These are phyloP conservation scores for Lathyrus oleraceus DNA, from an alignment of 306 rosid species.

Conservation along the genomic window DNA sequence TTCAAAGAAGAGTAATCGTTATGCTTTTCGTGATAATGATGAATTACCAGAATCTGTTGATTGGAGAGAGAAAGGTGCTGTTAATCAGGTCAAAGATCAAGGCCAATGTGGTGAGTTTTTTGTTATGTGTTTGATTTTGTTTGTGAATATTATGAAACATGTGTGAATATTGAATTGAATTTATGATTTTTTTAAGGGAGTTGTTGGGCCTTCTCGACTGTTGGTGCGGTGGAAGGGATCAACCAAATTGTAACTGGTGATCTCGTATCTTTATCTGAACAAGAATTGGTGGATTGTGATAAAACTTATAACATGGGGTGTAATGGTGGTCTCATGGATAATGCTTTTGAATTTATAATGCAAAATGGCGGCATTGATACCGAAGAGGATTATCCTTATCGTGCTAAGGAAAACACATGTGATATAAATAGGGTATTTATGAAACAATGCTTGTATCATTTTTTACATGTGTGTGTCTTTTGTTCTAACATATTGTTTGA, in stretches of 20 bases:
- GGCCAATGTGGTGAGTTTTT: constrained; percentile 83
- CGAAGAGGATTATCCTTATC: constrained; percentile 76
- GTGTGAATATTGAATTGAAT: neutral
- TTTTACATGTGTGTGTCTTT: neutral
- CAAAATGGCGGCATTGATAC: constrained; percentile 89
- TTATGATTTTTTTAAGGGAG: constrained; percentile 64
- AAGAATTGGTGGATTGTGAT: constrained; percentile 91
- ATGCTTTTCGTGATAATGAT: constrained; percentile 49
- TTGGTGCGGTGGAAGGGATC: constrained; percentile 85
- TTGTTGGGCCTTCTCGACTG: constrained; percentile 92
- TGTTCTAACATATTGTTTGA: neutral
- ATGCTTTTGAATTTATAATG: constrained; percentile 69
- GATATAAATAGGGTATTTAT: constrained; percentile 58
- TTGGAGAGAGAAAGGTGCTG: constrained; percentile 86
- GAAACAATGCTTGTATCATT: neutral
- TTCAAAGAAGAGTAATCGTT: constrained; percentile 45
- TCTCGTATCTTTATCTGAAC: constrained; percentile 67
- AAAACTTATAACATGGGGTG: constrained; percentile 73
- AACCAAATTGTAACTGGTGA: constrained; percentile 74
- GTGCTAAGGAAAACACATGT: constrained; percentile 61
- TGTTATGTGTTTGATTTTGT: neutral
- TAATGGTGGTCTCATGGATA: constrained; percentile 95
- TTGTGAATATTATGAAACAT: neutral
- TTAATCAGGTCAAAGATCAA: constrained; percentile 76
- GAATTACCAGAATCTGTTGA: constrained; percentile 62